Percentiles rank a stretch among this genome's conserved stretches.
phyloP scores from a whole-genome alignment of 495 filamentous ascomycete species.

The Penicillium cosmopolitanum region DNA sequence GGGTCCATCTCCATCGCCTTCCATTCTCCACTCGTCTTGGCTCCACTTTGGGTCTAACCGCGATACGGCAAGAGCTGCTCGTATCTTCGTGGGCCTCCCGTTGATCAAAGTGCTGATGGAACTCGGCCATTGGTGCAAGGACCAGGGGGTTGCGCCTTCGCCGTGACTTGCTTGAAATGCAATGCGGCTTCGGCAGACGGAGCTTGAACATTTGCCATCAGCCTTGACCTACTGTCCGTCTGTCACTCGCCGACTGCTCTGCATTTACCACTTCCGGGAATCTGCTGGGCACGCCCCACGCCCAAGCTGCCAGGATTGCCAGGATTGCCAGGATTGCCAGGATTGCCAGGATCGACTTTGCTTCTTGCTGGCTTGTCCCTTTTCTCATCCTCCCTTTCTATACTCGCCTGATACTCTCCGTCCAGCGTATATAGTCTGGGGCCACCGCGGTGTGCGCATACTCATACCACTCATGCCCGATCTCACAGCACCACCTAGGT shows the following conservation, averaged over 20 bases:
- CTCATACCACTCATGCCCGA: neutral
- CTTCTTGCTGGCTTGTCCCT: neutral
- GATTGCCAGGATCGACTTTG: neutral
- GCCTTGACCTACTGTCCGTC: neutral
- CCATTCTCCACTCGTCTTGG: neutral
- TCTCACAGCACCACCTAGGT: neutral
- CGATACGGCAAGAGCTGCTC: conserved; percentile 11
- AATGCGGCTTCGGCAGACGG: conserved; percentile 1
- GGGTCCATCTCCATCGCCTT: neutral
- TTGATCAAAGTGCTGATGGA: conserved; percentile 6
- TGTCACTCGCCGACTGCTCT: conserved; percentile 20
- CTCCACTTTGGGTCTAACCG: conserved; percentile 10
- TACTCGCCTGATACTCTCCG: neutral
- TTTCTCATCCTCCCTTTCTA: neutral
- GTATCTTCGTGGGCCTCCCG: neutral
- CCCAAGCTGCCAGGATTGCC: neutral
- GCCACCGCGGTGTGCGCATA: neutral
- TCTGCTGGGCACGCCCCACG: conserved; percentile 5
- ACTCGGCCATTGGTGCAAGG: conserved; percentile 4
- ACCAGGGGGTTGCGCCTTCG: conserved; percentile 2
- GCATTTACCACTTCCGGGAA: conserved; percentile 27
- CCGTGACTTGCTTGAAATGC: neutral
- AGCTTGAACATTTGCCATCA: neutral
- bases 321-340: neutral
- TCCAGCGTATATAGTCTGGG: neutral